Evolutionary conservation across 2,329 filamentous ascomycete species (phyloP).

Genomic region (Trichoderma semiorbis): DNA sequence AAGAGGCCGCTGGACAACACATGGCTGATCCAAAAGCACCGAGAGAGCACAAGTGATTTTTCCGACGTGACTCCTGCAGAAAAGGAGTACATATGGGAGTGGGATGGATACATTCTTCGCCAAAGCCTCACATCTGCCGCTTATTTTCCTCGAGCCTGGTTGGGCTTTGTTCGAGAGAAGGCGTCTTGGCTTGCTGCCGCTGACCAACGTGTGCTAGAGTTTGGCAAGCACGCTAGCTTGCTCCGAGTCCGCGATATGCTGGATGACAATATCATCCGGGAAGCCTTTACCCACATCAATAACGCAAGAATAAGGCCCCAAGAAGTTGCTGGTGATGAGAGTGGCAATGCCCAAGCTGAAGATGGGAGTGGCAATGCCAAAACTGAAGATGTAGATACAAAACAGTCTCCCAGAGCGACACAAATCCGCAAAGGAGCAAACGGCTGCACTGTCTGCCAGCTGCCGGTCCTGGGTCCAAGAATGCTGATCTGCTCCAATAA

Average conservation of each 20-base stretch:
- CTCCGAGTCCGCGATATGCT: slow-evolving; percentile 49
- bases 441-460: slow-evolving; percentile 47
- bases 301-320: slow-evolving; percentile 35
- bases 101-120: slow-evolving; percentile 53
- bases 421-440: slow-evolving; percentile 42
- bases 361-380: slow-evolving; percentile 18
- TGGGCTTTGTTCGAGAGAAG: slow-evolving; percentile 50
- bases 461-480: slow-evolving; percentile 45
- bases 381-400: slow-evolving; percentile 21
- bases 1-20: slow-evolving; percentile 43
- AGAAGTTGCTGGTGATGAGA: slow-evolving; percentile 16
- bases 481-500: slow-evolving; percentile 50
- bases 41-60: slow-evolving; percentile 55
- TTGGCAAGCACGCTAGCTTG: slow-evolving; percentile 52
- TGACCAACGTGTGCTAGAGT: slow-evolving; percentile 49
- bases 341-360: slow-evolving; percentile 9
- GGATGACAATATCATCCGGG: slow-evolving; percentile 41
- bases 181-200: slow-evolving; percentile 50
- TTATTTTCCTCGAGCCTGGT: slow-evolving; percentile 50
- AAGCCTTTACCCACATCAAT: slow-evolving; percentile 43
- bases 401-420: slow-evolving; percentile 31
- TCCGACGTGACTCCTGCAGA: slow-evolving; percentile 52
- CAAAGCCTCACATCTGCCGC: slow-evolving; percentile 50
- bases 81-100: slow-evolving; percentile 57
- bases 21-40: slow-evolving; percentile 59